Evolutionary conservation across 257 asterid genomes (phyloP).

Genomic region (Nicotiana tomentosiformis): DNA sequence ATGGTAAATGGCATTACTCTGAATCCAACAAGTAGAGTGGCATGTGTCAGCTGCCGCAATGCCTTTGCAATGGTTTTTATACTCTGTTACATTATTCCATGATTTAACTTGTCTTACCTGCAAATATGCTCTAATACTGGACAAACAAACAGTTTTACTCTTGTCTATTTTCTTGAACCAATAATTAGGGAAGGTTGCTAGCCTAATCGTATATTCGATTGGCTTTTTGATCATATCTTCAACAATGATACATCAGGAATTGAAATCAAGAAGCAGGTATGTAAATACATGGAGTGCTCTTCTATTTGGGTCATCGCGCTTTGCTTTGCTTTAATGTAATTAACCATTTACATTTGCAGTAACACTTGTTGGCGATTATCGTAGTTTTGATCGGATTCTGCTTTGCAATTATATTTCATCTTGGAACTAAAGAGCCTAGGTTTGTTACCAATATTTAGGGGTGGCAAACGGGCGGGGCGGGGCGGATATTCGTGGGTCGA

Average conservation of each 20-base stretch:
- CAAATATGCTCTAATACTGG: not conserved
- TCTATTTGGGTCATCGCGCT: not conserved
- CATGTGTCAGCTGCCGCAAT: conserved; percentile 81
- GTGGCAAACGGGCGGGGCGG: no score
- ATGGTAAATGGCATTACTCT: conserved; percentile 95
- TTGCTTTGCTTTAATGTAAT: not conserved
- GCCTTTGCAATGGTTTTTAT: conserved; percentile 73
- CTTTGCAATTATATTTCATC: conserved; percentile 56
- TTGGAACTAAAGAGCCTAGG: conserved; percentile 92
- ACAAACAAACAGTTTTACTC: not conserved
- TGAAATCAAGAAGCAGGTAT: conserved; percentile 66
- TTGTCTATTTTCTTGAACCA: not conserved
- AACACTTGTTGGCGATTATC: conserved; percentile 69
- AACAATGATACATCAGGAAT: conserved; percentile 23
- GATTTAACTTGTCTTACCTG: not conserved
- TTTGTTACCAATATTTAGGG: conserved; percentile 4
- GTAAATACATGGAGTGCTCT: not conserved
- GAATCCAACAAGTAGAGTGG: conserved; percentile 84
- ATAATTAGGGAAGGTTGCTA: conserved; percentile 49
- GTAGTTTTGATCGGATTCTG: conserved; percentile 67
- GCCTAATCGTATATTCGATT: conserved; percentile 66
- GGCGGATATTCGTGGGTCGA: no score
- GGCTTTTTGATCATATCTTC: conserved; percentile 58
- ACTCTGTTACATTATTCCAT: conserved; percentile 10
- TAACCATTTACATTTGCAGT: conserved; percentile 40